phyloP scores from a whole-genome alignment of 441 rosid genomes.

The Aquilaria agallochum region DNA sequence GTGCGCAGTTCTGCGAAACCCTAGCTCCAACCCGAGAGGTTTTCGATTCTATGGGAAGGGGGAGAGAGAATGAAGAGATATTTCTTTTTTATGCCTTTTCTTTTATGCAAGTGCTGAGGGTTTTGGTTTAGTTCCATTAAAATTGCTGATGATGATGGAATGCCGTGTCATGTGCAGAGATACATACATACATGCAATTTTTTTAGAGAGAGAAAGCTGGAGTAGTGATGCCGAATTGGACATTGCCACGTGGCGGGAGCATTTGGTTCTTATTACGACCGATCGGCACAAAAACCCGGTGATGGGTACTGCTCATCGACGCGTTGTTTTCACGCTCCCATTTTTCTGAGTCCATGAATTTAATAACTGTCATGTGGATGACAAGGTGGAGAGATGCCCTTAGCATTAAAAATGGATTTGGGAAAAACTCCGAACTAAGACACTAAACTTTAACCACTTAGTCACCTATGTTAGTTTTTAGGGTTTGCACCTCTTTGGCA shows the following conservation, averaged over 20 bases:
- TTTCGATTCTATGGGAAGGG: slow-evolving; percentile 32
- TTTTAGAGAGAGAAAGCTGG: slow-evolving; percentile 22
- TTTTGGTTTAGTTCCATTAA: too few relatives aligned
- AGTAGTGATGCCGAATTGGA: slow-evolving; percentile 21
- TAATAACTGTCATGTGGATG: slow-evolving; percentile 15
- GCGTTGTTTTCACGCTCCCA: slow-evolving; percentile 36
- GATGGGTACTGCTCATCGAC: slow-evolving; percentile 15
- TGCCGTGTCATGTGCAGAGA: slow-evolving; percentile 3
- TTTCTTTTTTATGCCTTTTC: too few relatives aligned
- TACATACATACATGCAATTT: slow-evolving; percentile 1
- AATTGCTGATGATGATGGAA: too few relatives aligned
- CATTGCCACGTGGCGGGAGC: slow-evolving; percentile 22
- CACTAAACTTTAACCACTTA: too few relatives aligned
- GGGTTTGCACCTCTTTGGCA: too few relatives aligned
- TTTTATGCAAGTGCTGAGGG: too few relatives aligned
- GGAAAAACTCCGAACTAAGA: too few relatives aligned
- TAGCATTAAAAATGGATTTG: too few relatives aligned
- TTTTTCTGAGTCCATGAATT: background rate
- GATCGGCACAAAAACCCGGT: slow-evolving; percentile 9
- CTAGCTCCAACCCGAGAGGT: slow-evolving; percentile 46
- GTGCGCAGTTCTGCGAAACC: slow-evolving; percentile 70
- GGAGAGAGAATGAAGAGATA: background rate
- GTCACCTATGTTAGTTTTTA: too few relatives aligned
- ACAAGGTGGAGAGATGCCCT: slow-evolving; percentile 43
- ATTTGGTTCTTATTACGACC: slow-evolving; percentile 16